Evolutionary conservation across 306 rosid genomes (phyloP), one percentile per base, ranked within the genome.

Genomic region (Quillaja saponaria): DNA sequence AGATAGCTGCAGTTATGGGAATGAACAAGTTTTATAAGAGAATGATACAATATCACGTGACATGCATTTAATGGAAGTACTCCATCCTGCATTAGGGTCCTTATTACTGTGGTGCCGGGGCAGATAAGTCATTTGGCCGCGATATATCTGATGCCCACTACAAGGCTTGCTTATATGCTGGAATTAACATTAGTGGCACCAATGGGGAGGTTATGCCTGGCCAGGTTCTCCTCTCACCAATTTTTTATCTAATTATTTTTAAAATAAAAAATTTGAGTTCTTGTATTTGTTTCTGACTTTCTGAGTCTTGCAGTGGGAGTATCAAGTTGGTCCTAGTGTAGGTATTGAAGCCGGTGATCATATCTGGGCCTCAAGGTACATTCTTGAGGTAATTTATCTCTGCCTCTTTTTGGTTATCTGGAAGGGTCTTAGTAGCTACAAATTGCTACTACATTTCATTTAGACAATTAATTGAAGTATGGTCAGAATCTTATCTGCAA

Each of bases 121-220:
- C 99, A 5, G 99, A 94, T 62, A 94, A 94, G 84, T 94, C 99
- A 56, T 94, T 87, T 44, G 99, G 99, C 42, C 99, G 99, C 67
- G 99, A 94, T 72, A 89, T 94, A 64, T 87, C 99, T 58, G 99
- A 94, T 82, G 95, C 99, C 64, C 97, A 94, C 79, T 94, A 94
- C 84, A 94, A 94, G 86, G 99, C 99, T 74, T 94, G 99, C 72
- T 72, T 94, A 52, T 89, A 83, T 75, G 99, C 99, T 44, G 97
- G 99, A 73, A 90, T 94, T 57, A 89, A 94, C 81, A 83, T 94
- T 42, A 80, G 97, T 75, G 99, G 99, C 13, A 94, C 99, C 82
- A 94, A 94, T 42, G 97, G 97, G 55, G 99, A 94, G 76, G 99
- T 94, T 64, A 94, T 94, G 99, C 99, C 99, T 58, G 99, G 99